Evolutionary conservation across 495 filamentous ascomycete genomes (phyloP), one percentile per base, ranked within the genome.

Genomic region (Filosporella fistucella): DNA sequence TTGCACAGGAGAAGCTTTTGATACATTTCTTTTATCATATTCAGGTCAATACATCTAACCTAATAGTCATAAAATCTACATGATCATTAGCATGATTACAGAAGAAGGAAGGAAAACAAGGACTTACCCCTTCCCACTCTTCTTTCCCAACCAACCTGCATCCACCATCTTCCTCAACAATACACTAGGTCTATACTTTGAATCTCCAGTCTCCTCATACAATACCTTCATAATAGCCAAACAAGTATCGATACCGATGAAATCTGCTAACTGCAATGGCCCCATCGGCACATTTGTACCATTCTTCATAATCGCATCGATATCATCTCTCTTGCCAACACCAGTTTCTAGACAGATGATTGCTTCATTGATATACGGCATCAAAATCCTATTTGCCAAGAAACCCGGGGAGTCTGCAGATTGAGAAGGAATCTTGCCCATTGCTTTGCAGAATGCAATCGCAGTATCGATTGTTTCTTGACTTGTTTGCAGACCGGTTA

Each of bases 331-430:
- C 45, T 71, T 70, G 13, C 94, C 93, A 2, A 99, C 80, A 2
- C 88, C 88, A 1, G 93, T 97, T 64, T 99, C 93, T 6, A 99
- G 71, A 66, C 93, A 99, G 49, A 96, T 95, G 29, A 99, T 74
- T 2, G 93, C 93, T 69, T 99, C 93, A 64, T 99, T 99, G 70
- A 99, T 95, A 63, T 99, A 99, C 0, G 93, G 93, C 93, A 99
- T 96, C 52, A 99, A 69, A 41, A 99, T 97, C 10, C 93, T 76
- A 59, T 99, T 99, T 13, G 93, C 94, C 2, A 99, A 69, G 71
- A 99, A 99, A 2, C 93, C 93, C 1, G 93, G 93, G 1, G 86
- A 80, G 63, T 99, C 93, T 35, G 84, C 87, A 18, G 86, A 93
- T 28, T 85, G 74, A 2, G 89, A 90, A 6, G 91, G 72, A 43